Evolutionary conservation across 257 asterid species (phyloP), one percentile per base, ranked within the genome.

Genomic region (Fraxinus anomala): DNA sequence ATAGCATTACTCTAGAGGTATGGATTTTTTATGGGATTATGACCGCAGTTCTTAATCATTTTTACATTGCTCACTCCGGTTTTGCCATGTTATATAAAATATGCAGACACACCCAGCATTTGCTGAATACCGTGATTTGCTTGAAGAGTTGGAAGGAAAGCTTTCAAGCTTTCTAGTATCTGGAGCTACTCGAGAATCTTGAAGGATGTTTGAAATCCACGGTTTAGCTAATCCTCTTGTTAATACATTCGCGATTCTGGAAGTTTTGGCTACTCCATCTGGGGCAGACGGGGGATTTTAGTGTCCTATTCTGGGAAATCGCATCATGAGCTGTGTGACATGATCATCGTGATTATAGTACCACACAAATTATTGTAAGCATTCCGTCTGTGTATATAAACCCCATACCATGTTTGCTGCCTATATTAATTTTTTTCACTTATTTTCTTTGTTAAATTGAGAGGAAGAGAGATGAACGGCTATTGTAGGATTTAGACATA

Each of bases 1-100:
- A 96, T 85, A 86, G 89, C 88, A 70, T 80, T 47, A 92, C 98
- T 71, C 80, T 96, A 76, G 97, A 92, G 97, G 99, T 93, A 84
- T 3, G 26, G 28, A 6, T 79, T 73, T 73, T 56, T 56, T 40
- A 10, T 82, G 65, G 51, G 54, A 74, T 81, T 59, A 65, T 31
- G 42, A 59, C 69, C 68, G 70, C 44, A 7, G 17, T 71, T 66
- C 73, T 40, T 81, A 6, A n/a, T 71, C 23, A 10, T 9, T 28
- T 59, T 21, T 44, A 23, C 26, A 11, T 37, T 17, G 39, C 83
- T 77, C 63, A 80, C 47, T 70, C 74, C 34, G 61, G 44, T 56
- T 36, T 73, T 80, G 68, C 26, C 70, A 36, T 56, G 77, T 54
- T 54, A n/a, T 59, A 17, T 10, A 54, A 67, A 13, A 40, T 78